Evolutionary conservation across 1,284 basidiomycete species (phyloP), one percentile per base, ranked within the genome.

Genomic region (Trichosporon asahii): DNA sequence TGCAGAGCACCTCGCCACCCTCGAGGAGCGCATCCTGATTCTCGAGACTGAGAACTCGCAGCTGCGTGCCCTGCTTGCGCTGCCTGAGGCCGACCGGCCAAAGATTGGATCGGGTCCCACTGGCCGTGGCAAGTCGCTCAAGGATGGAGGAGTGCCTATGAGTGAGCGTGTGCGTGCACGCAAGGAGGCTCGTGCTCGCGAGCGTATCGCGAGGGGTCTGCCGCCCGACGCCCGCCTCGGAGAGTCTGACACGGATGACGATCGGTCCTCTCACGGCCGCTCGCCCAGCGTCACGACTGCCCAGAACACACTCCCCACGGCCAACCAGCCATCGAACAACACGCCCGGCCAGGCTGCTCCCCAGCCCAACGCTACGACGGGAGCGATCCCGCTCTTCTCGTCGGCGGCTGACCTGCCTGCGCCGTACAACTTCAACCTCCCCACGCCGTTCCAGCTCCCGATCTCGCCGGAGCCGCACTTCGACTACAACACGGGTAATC

Each of bases 1-100:
- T 77, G 92, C 92, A 72, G 92, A 93, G 72, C 93, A 95, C 83
- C 87, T 96, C 67, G 89, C 91, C 84, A 89, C 90, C 66, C 85
- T 95, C 69, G 93, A 95, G 83, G 85, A 90, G 78, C 88, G 93
- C 76, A 92, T 95, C 69, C 83, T 89, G 67, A 89, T 92, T 78
- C 88, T 95, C 65, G 92, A 95, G 84, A 89, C 90, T 71, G 93
- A 95, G 85, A 95, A 95, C 80, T 86, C 85, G 64, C 88, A 87
- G 75, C 87, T 95, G 66, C 89, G 93, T 61, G 88, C 89, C 61
- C 88, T 90, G 44, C 86, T 95, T 67, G 89, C 87, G 76, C 85
- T 95, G 27, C 92, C 92, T 0, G 90, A 90, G 4, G 80, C 81
- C 0, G 82, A 83, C 55, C 76, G 82, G 27, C 76, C 74, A 18